phyloP scores from a whole-genome alignment of 2,329 filamentous ascomycete genomes.

The Arthrinium phaeospermum region DNA sequence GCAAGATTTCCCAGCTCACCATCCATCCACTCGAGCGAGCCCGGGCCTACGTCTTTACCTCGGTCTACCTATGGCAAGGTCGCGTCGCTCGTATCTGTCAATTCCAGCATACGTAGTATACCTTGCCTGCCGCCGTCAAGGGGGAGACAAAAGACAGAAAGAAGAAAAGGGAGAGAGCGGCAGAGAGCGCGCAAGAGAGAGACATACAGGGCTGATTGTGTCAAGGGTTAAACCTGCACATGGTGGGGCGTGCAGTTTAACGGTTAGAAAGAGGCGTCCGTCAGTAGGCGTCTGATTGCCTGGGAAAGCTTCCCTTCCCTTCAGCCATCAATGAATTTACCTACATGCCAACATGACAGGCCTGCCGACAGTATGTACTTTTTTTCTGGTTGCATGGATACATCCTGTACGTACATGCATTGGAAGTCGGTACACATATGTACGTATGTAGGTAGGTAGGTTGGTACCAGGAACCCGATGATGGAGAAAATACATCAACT shows the following conservation, averaged over 20 bases:
- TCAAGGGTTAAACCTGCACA: constrained; percentile 10
- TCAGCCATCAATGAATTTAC: neutral
- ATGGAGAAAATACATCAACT: constrained; percentile 12
- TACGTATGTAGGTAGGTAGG: neutral
- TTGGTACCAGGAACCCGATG: neutral
- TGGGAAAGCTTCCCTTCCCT: constrained; percentile 11
- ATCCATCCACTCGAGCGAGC: constrained; percentile 3
- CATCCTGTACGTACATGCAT: neutral
- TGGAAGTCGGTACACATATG: neutral
- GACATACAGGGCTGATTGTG: constrained; percentile 10
- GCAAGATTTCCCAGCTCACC: neutral
- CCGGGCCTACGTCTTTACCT: neutral
- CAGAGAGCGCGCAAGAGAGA: neutral
- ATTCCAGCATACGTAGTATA: neutral
- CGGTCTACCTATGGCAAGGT: neutral
- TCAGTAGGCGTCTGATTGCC: constrained; percentile 10
- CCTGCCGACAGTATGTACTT: neutral
- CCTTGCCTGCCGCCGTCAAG: neutral
- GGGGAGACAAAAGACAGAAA: neutral
- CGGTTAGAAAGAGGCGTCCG: constrained; percentile 13
- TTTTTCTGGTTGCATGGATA: neutral
- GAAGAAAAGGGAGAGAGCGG: neutral
- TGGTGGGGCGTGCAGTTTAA: constrained; percentile 17
- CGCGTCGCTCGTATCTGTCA: neutral
- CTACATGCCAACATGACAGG: neutral